These are phyloP conservation scores for Evansstolkia leycettana DNA, from an alignment of 495 filamentous ascomycete species.

Conservation along the genomic window DNA sequence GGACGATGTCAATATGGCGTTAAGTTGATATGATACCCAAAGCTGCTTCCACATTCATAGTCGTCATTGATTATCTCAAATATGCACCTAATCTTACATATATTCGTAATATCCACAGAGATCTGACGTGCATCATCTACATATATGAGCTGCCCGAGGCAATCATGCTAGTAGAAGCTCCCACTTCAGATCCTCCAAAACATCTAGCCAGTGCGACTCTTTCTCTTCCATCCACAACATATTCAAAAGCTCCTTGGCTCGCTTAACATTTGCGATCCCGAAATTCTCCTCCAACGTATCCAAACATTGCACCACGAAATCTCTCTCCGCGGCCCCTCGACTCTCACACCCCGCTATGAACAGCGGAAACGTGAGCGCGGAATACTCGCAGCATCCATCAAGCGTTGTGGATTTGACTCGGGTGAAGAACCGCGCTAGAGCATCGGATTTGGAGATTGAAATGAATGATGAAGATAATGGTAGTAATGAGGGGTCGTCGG, in stretches of 20 bases:
- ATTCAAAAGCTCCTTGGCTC: conserved; percentile 26
- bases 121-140: too few species aligned
- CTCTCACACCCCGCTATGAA: conserved; percentile 30
- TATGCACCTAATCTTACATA: too few species aligned
- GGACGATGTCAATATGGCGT: conserved; percentile 42
- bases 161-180: conserved; percentile 27
- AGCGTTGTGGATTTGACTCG: conserved; percentile 18
- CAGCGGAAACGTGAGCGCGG: conserved; percentile 31
- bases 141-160: neutral
- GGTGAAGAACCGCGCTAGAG: conserved; percentile 17
- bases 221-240: conserved; percentile 19
- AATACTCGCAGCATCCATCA: conserved; percentile 30
- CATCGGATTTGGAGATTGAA: conserved; percentile 17
- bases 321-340: conserved; percentile 11
- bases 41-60: too few species aligned
- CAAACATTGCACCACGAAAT: conserved; percentile 17
- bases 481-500: neutral
- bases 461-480: conserved; percentile 7
- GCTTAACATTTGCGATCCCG: conserved; percentile 29
- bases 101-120: too few species aligned
- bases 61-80: too few species aligned
- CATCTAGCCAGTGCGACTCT: conserved; percentile 26
- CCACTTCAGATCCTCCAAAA: conserved; percentile 29
- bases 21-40: conserved; percentile 27
- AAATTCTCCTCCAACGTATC: conserved; percentile 25